Conservation (phyloP, 257 asterid species). For the Przewalskia tangutica region DNA sequence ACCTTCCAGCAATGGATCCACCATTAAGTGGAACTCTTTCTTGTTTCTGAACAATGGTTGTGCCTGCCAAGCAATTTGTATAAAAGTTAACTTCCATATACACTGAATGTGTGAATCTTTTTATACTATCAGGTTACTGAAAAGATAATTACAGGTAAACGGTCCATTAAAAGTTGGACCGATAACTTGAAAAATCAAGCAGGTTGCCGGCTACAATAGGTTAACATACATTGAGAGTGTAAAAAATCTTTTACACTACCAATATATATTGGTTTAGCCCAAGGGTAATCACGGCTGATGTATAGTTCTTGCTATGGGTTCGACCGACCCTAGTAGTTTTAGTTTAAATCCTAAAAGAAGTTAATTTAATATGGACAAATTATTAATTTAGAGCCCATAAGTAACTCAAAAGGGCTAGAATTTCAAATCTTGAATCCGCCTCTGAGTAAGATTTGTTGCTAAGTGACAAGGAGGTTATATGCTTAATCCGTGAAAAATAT, state of each 20-base stretch:
- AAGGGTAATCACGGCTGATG: background rate
- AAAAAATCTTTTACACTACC: background rate
- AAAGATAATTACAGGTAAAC: background rate
- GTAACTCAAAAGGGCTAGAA: background rate
- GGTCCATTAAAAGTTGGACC: background rate
- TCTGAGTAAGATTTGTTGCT: background rate
- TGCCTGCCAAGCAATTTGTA: conserved; percentile 28
- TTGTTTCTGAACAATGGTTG: conserved; percentile 47
- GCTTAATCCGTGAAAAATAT: background rate
- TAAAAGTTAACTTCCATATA: background rate
- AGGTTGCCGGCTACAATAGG: background rate
- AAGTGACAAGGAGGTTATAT: background rate
- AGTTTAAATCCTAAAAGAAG: background rate
- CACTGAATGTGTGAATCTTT: background rate
- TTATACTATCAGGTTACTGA: background rate
- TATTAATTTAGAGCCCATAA: background rate
- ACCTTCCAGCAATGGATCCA: conserved; percentile 39
- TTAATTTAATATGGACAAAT: background rate
- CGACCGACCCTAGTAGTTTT: background rate
- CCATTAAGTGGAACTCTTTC: conserved; percentile 38
- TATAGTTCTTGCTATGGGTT: too few relatives aligned
- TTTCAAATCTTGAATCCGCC: background rate
- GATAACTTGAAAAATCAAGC: background rate
- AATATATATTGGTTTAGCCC: background rate
- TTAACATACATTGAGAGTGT: background rate